Percentiles rank a stretch among this genome's conserved stretches.
phyloP scores from a whole-genome alignment of 2,329 filamentous ascomycete species.

The Taxawa tesnikishii region DNA sequence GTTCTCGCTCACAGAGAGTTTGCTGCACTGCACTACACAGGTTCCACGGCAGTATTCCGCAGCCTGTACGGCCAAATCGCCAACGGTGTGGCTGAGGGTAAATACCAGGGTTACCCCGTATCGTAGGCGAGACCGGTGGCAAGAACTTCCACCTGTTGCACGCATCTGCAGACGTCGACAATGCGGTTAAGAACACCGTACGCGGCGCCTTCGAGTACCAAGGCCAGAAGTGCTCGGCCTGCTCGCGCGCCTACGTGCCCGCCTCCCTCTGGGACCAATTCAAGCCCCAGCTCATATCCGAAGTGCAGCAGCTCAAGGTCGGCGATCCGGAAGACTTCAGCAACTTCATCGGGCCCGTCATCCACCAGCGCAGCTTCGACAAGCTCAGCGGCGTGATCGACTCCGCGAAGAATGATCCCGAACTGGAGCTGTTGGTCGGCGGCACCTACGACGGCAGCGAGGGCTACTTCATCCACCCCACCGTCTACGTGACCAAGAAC shows the following conservation, averaged over 20 bases:
- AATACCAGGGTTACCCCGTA: slow-evolving; percentile 78
- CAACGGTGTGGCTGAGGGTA: slow-evolving; percentile 64
- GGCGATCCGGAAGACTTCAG: slow-evolving; percentile 57
- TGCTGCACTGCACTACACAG: slow-evolving; percentile 88
- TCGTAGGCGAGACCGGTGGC: slow-evolving; percentile 82
- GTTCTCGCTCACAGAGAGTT: slow-evolving; percentile 70
- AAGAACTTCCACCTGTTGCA: slow-evolving; percentile 91
- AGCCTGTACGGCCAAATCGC: slow-evolving; percentile 80
- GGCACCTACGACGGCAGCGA: slow-evolving; percentile 65
- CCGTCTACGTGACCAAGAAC: slow-evolving; percentile 65
- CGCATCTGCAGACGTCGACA: slow-evolving; percentile 61
- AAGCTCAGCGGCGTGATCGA: slow-evolving; percentile 69
- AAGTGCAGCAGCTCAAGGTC: slow-evolving; percentile 58
- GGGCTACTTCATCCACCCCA: slow-evolving; percentile 77
- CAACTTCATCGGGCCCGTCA: slow-evolving; percentile 81
- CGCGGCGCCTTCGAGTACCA: slow-evolving; percentile 85
- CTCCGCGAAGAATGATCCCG: slow-evolving; percentile 60
- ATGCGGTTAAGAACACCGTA: slow-evolving; percentile 70
- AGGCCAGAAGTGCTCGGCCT: slow-evolving; percentile 84
- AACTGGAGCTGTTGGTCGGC: slow-evolving; percentile 61
- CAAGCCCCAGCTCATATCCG: slow-evolving; percentile 51
- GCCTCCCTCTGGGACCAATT: slow-evolving; percentile 63
- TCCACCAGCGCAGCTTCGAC: slow-evolving; percentile 70
- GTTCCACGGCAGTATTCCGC: slow-evolving; percentile 84
- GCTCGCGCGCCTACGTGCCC: slow-evolving; percentile 67